Base-by-base conservation (phyloP, 2,329 filamentous ascomycete genomes). In the Sodiomyces alkalinus region DNA sequence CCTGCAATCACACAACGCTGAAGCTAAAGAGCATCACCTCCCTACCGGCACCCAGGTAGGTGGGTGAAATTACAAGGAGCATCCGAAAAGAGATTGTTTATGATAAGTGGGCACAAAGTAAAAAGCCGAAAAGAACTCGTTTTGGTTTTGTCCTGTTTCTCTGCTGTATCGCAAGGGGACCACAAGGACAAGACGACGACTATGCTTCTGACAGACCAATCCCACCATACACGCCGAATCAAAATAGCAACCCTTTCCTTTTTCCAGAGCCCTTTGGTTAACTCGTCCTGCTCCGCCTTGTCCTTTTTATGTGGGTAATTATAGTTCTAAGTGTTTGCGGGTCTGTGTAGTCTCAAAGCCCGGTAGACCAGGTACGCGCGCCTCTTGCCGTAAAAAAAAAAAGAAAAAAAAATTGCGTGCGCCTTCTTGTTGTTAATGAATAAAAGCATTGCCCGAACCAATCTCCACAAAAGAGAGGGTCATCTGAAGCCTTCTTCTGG, bases 401-500 rank as follows among this genome's bases (percentile, higher is more conserved):
- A 38, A 39, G 27, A 31, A 31, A 34, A 35, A 28, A 22, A 29
- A 32, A 33, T 27, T 11, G 19, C 18, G 33, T 35, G 35, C 44
- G 39, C 34, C 41, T 35, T 31, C n/a, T n/a, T n/a, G n/a, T n/a
- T n/a, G n/a, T n/a, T n/a, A 16, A 25, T 9, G 16, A 25, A 17
- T 6, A n/a, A 25, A 25, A 25, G 17, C 22, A 25, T 16, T 25
- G 16, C 17, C 17, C 29, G 27, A 40, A 31, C 33, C 31, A 38
- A 43, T 39, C 39, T 42, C 34, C 41, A 36, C 35, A 35, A 34
- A 38, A 43, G 40, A 41, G 42, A 42, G 42, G 39, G 42, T 45
- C 51, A 50, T 52, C 53, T 51, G 41, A 33, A 38, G 42, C 45
- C 46, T 44, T 55, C 49, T 49, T 39, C 31, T 48, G 44, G 40